Evolutionary conservation across 768 basidiomycete species (phyloP), one percentile per base, ranked within the genome.

Genomic region (Brasilioporus rufonigricans): DNA sequence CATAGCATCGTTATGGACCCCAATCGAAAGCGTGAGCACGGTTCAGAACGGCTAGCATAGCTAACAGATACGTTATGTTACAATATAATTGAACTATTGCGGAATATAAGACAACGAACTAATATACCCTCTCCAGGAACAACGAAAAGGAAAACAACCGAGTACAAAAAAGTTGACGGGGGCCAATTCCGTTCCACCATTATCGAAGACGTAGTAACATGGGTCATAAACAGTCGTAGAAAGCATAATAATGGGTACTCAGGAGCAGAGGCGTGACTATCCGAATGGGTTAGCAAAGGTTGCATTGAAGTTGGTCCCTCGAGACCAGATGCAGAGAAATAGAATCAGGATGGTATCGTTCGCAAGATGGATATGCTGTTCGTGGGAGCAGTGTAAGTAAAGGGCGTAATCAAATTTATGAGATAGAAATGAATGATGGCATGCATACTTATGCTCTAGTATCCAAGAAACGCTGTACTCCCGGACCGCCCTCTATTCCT

Each of bases 1-100:
- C 36, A 93, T 90, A n/a, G 92, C 91, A 62, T 95, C 91, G 26
- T 95, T 80, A 62, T 92, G 91, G 18, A 87, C 84, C n/a, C n/a
- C n/a, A n/a, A n/a, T n/a, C n/a, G n/a, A n/a, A n/a, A n/a, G n/a
- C n/a, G n/a, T n/a, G n/a, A n/a, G n/a, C n/a, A n/a, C n/a, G n/a
- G n/a, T n/a, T n/a, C n/a, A n/a, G n/a, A n/a, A n/a, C n/a, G n/a
- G n/a, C n/a, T n/a, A n/a, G 9, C 27, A 29, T 29, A 29, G 9
- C 27, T 9, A n/a, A 36, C 16, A 36, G 16, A n/a, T 18, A n/a
- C 19, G 45, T 49, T 55, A 55, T 55, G 27, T 55, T 55, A 55
- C 57, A 59, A 45, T 57, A 64, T 62, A 59, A 56, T 8, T 45
- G 32, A 58, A 21, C 40, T 48, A 26, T 39, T 41, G 33, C 48